Evolutionary conservation across 2,329 filamentous ascomycete species (phyloP).

Genomic region (Apiospora aurea): DNA sequence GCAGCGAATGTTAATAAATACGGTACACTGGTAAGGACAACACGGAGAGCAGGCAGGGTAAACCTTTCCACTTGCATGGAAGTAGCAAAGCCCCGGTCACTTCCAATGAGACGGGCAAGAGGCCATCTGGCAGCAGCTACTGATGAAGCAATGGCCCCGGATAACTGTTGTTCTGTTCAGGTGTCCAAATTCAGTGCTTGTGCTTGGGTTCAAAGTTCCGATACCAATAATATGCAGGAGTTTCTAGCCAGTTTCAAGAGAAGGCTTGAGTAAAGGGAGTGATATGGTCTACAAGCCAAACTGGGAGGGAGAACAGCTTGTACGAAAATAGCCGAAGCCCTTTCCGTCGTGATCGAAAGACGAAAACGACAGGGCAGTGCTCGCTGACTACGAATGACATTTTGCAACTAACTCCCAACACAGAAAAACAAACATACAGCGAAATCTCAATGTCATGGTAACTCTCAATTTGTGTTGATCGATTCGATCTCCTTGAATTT

Average conservation of each 20-base stretch:
- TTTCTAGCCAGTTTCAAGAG: not conserved
- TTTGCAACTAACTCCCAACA: no score
- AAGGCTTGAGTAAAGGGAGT: not conserved
- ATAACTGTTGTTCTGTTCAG: not conserved
- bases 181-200: not conserved
- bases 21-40: not conserved
- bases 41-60: not conserved
- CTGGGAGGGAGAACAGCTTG: not conserved
- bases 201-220: not conserved
- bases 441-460: not conserved
- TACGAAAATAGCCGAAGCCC: not conserved
- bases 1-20: not conserved
- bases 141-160: not conserved
- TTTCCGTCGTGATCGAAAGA: not conserved
- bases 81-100: not conserved
- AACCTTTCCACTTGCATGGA: not conserved
- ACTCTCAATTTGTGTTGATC: not conserved
- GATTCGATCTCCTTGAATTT: not conserved
- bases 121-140: not conserved
- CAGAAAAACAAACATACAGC: not conserved
- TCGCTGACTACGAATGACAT: not conserved
- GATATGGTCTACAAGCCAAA: not conserved
- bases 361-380: not conserved
- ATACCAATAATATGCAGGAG: not conserved
- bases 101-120: not conserved